Evolutionary conservation across 805 yeast species (phyloP).

Genomic region (Komagataella populi): DNA sequence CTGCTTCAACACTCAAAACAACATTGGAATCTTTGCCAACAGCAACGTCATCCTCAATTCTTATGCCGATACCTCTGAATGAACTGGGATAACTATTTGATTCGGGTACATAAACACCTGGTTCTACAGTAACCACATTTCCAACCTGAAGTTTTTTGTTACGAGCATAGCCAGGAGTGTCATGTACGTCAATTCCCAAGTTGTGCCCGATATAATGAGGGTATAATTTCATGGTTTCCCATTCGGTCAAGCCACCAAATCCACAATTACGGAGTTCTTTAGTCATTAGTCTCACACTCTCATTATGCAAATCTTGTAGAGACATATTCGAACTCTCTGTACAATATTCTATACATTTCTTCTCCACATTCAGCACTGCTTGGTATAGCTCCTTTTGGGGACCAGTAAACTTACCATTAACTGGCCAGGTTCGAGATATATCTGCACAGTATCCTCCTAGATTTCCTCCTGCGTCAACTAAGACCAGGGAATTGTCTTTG

Average conservation of each 20-base stretch:
- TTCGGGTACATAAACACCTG: constrained; percentile 85
- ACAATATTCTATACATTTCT: constrained; percentile 62
- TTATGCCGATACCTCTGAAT: constrained; percentile 80
- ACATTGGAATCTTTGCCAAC: constrained; percentile 46
- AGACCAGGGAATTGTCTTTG: constrained; percentile 65
- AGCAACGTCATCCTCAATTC: constrained; percentile 90
- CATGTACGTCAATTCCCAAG: constrained; percentile 86
- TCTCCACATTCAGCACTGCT: constrained; percentile 77
- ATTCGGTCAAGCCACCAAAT: constrained; percentile 32
- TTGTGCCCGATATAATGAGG: constrained; percentile 97
- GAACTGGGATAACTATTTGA: constrained; percentile 60
- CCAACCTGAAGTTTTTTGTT: constrained; percentile 40
- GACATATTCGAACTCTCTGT: constrained; percentile 36
- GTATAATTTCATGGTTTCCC: constrained; percentile 48
- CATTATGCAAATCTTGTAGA: constrained; percentile 62
- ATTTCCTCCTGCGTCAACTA: constrained; percentile 92
- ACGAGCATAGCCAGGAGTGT: constrained; percentile 53
- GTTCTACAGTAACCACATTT: constrained; percentile 89
- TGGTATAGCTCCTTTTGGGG: constrained; percentile 82
- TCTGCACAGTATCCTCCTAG: constrained; percentile 93
- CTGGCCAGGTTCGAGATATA: constrained; percentile 95
- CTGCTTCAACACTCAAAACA: constrained; percentile 67
- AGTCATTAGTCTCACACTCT: constrained; percentile 45
- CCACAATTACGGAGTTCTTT: constrained; percentile 66
- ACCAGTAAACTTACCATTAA: constrained; percentile 52